Percentiles rank a stretch among this genome's conserved stretches.
Conservation (phyloP, 345 rosid genomes). For the Corymbia maculata region DNA sequence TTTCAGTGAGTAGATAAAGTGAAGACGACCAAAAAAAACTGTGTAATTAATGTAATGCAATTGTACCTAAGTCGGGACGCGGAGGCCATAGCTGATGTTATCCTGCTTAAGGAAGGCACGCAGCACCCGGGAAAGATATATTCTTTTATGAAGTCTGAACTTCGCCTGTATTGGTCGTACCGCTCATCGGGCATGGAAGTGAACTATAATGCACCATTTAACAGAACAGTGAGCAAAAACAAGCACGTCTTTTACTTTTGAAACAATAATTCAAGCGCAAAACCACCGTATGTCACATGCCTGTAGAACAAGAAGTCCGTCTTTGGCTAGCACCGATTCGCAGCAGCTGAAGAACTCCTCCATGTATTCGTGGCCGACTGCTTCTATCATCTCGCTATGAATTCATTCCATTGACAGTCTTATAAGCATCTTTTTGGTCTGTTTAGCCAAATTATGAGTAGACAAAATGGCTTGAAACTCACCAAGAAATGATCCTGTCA, state of each 20-base stretch:
- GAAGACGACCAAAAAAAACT: not conserved
- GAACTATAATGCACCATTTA: conserved; percentile 25
- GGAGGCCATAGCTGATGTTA: conserved; percentile 70
- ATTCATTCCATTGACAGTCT: not conserved
- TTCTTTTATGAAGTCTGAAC: conserved; percentile 88
- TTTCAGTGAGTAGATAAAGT: not conserved
- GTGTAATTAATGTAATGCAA: not conserved
- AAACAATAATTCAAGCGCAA: not conserved
- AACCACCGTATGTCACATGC: conserved; percentile 10
- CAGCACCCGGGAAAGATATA: conserved; percentile 88
- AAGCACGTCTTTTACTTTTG: not conserved
- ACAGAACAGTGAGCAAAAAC: not conserved
- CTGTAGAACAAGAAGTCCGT: conserved; percentile 79
- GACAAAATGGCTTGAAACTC: not conserved
- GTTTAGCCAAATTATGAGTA: not conserved
- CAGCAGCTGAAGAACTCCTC: conserved; percentile 65
- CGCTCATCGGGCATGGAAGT: conserved; percentile 78
- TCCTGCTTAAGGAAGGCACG: conserved; percentile 64
- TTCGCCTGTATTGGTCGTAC: conserved; percentile 60
- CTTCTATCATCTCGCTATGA: conserved; percentile 80
- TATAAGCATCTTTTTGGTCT: not conserved
- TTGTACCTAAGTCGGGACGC: conserved; percentile 69
- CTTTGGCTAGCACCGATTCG: conserved; percentile 59
- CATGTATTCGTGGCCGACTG: conserved; percentile 88
- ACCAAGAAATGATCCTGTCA: conserved; percentile 88